phyloP scores from a whole-genome alignment of 495 filamentous ascomycete species.

The Pseudevernia furfuracea region DNA sequence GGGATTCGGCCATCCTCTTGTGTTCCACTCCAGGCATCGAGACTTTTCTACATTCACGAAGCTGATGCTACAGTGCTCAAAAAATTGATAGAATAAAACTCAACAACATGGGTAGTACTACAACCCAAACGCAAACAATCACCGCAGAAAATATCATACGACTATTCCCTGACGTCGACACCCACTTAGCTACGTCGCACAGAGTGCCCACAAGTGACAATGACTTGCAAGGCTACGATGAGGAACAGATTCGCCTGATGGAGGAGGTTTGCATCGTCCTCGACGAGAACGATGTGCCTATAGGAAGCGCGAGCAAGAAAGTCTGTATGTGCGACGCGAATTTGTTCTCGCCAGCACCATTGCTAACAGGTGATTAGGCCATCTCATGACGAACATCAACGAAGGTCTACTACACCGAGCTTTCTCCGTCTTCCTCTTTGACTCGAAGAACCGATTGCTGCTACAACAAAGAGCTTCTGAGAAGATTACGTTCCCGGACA shows the following conservation, averaged over 20 bases:
- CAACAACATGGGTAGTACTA: conserved; percentile 46
- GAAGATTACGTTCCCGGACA: conserved; percentile 98
- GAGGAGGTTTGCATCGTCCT: conserved; percentile 98
- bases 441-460: conserved; percentile 76
- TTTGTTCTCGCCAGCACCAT: neutral
- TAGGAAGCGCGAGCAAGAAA: conserved; percentile 98
- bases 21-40: neutral
- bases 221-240: conserved; percentile 80
- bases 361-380: conserved; percentile 49
- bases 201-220: conserved; percentile 31
- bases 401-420: conserved; percentile 91
- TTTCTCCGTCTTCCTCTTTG: conserved; percentile 97
- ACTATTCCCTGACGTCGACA: conserved; percentile 93
- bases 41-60: neutral
- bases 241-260: conserved; percentile 95
- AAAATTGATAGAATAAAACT: neutral
- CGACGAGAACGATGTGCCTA: conserved; percentile 85
- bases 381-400: conserved; percentile 97
- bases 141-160: conserved; percentile 80
- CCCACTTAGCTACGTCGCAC: conserved; percentile 58
- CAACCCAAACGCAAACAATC: conserved; percentile 47
- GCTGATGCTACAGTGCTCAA: neutral
- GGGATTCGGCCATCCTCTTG: neutral
- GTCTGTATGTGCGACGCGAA: conserved; percentile 58
- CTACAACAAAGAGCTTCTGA: conserved; percentile 92